Percentiles rank a stretch among this genome's conserved stretches.
Conservation (phyloP, 306 rosid species). For the Senna siamea region DNA sequence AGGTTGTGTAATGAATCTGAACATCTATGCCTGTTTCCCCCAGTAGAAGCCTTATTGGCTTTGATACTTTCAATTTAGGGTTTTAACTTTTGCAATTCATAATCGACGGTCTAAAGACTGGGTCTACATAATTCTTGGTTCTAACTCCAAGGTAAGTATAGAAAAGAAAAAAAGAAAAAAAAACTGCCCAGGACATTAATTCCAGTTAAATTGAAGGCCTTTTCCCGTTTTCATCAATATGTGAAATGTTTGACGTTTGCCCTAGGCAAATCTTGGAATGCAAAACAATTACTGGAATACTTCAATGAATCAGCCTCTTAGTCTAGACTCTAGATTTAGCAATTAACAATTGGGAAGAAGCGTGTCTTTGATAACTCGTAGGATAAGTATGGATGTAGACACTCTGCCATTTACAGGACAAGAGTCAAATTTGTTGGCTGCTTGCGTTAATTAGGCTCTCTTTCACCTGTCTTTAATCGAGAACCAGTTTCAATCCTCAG, state of each 20-base stretch:
- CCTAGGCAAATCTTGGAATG: not conserved
- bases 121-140: not conserved
- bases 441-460: not conserved
- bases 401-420: constrained; percentile 1
- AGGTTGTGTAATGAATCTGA: not conserved
- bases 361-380: not conserved
- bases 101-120: not conserved
- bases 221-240: not conserved
- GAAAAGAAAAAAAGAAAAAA: too few species aligned
- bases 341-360: not conserved
- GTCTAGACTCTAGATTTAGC: not conserved
- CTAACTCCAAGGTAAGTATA: not conserved
- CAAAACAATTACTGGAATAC: not conserved
- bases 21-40: not conserved
- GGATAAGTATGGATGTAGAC: not conserved
- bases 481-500: not conserved
- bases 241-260: not conserved
- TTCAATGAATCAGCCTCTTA: constrained; percentile 6
- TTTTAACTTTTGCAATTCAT: not conserved
- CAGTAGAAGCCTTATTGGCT: not conserved
- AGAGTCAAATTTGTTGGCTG: not conserved
- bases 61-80: constrained; percentile 12
- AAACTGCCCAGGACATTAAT: not conserved
- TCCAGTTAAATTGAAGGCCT: not conserved
- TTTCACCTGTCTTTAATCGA: not conserved